phyloP scores from a whole-genome alignment of 2,329 filamentous ascomycete species.

The Verticillium albo-atrum region DNA sequence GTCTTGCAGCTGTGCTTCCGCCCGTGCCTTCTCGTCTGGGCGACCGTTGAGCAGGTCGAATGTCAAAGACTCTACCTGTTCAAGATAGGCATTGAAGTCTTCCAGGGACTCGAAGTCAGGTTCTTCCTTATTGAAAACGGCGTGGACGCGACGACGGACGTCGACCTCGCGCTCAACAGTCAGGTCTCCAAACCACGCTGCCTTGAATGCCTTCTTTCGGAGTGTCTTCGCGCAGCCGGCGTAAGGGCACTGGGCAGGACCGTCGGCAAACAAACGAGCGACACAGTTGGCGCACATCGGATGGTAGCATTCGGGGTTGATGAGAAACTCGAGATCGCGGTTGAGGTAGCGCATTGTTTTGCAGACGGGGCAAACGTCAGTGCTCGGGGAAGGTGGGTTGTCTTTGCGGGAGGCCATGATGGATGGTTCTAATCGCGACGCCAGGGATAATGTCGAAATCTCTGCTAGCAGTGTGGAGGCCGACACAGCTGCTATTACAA shows the following conservation, averaged over 20 bases:
- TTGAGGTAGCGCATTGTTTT: constrained; percentile 96
- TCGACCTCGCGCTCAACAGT: constrained; percentile 89
- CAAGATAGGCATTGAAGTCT: constrained; percentile 91
- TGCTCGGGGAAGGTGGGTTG: constrained; percentile 20
- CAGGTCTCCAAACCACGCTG: constrained; percentile 87
- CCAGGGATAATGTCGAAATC: not conserved
- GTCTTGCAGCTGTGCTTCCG: constrained; percentile 40
- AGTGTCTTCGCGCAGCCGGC: constrained; percentile 84
- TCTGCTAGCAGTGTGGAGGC: not conserved
- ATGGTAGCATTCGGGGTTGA: constrained; percentile 99
- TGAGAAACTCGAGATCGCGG: constrained; percentile 86
- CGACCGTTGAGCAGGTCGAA: constrained; percentile 77
- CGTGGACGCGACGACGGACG: constrained; percentile 73
- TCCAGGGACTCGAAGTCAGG: constrained; percentile 84
- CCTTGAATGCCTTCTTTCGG: constrained; percentile 77
- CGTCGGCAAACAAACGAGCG: constrained; percentile 86
- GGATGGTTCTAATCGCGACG: not conserved
- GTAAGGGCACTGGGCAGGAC: constrained; percentile 88
- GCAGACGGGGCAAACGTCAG: constrained; percentile 93
- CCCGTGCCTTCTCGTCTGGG: constrained; percentile 53
- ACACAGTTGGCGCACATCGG: constrained; percentile 98
- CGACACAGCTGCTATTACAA: not conserved
- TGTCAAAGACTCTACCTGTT: constrained; percentile 85
- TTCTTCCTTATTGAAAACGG: constrained; percentile 81
- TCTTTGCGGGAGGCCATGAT: not conserved